Evolutionary conservation across 1,139 yeast species (phyloP), one percentile per base, ranked within the genome.

Genomic region (Zygoascus meyerae): DNA sequence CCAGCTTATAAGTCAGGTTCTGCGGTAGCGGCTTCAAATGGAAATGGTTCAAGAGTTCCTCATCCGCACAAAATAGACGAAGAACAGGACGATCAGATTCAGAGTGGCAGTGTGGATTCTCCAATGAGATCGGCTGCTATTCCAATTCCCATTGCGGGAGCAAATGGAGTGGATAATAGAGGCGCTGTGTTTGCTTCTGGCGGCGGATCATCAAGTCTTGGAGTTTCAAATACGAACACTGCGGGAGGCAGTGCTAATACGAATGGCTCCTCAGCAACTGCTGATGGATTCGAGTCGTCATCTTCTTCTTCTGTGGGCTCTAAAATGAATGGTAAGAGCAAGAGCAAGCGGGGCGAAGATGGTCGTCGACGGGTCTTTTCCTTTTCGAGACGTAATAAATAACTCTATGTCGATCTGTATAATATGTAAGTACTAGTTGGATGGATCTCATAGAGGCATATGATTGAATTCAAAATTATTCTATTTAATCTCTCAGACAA

Each of bases 121-220:
- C 33, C 44, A 3, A 40, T 21, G 26, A 21, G 26, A 21, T 21
- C 45, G 10, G 37, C 45, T 5, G 45, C 48, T 4, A 41, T 42
- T 21, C 40, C 48, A 32, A 45, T 45, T 31, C 48, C 47, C 6
- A 45, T 18, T 14, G 17, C 41, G 9, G 33, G n/a, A 31, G 33
- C 9, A 12, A 31, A 8, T 5, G 33, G 33, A n/a, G 14, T 4
- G 5, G 33, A 4, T 5, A 31, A 31, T 31, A n/a, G 8, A 4
- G 14, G 3, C 9, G 5, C 33, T 31, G 33, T 11, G 3, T 5
- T 8, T 31, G n/a, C 33, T 5, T 12, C 14, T n/a, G 33, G 33
- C 33, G 7, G 26, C 7, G 26, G 26, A 7, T 21, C 26, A 5
- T 21, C 26, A 4, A 21, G 7, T 21, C 4, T 21, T 21, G 26